Percentiles rank a stretch among this genome's conserved stretches.
Conservation (phyloP, 805 yeast genomes). For the Candida rishiriensis region DNA sequence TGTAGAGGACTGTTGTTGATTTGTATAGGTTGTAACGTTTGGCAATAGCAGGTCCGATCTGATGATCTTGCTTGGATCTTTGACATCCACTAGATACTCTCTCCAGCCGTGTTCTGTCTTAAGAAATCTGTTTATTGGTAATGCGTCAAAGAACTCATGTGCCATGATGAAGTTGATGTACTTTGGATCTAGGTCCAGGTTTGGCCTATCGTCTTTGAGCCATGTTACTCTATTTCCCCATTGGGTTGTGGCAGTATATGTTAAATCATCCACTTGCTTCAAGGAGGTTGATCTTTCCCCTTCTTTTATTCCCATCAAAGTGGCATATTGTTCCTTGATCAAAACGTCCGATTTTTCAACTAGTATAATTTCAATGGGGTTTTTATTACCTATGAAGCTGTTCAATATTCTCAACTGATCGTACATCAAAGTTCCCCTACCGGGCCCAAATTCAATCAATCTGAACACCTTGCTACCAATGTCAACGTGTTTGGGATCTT, state of each 20-base stretch:
- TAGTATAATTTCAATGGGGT: slow-evolving; percentile 44
- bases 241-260: slow-evolving; percentile 35
- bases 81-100: slow-evolving; percentile 64
- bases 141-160: slow-evolving; percentile 85
- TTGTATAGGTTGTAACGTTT: slow-evolving; percentile 15
- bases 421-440: slow-evolving; percentile 71
- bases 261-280: slow-evolving; percentile 30
- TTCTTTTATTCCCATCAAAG: slow-evolving; percentile 37
- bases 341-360: slow-evolving; percentile 72
- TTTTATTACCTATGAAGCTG: slow-evolving; percentile 31
- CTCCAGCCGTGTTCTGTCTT: slow-evolving; percentile 71
- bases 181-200: slow-evolving; percentile 27
- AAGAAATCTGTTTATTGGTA: slow-evolving; percentile 69
- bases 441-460: slow-evolving; percentile 80
- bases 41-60: slow-evolving; percentile 13
- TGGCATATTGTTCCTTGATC: slow-evolving; percentile 48
- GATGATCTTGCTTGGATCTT: slow-evolving; percentile 6
- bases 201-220: slow-evolving; percentile 51
- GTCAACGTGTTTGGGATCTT: slow-evolving; percentile 15
- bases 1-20: not conserved
- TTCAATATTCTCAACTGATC: slow-evolving; percentile 53
- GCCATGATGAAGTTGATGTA: slow-evolving; percentile 64
- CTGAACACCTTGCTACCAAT: slow-evolving; percentile 35
- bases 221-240: slow-evolving; percentile 55
- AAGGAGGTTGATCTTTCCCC: not conserved